Conservation (phyloP, 352 stramenopile genomes). For the Globisporangium polare region DNA sequence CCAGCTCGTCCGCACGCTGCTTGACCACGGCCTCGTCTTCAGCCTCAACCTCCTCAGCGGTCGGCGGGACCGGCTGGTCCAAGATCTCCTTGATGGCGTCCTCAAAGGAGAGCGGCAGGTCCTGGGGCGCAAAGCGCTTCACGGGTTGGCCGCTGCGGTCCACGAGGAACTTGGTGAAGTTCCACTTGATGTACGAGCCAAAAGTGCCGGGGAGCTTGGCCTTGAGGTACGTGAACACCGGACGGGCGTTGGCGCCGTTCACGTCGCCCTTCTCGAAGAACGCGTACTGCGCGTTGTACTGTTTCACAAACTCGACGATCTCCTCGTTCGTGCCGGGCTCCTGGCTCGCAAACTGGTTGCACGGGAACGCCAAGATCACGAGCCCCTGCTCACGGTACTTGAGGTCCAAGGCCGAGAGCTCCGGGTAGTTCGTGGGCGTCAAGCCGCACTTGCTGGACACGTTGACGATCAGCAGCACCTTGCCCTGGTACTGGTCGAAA, state of each 20-base stretch:
- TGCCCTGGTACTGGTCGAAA: not conserved
- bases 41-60: not conserved
- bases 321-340: conserved; percentile 46
- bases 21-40: not conserved
- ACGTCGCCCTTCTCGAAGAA: conserved; percentile 60
- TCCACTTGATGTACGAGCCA: conserved; percentile 32
- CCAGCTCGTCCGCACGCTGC: conserved; percentile 1
- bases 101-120: conserved; percentile 66
- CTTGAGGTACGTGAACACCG: conserved; percentile 33
- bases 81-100: conserved; percentile 77
- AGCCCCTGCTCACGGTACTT: conserved; percentile 26
- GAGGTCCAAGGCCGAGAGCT: conserved; percentile 12
- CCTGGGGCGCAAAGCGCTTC: conserved; percentile 72
- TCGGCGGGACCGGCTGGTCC: not conserved
- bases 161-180: conserved; percentile 91
- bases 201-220: conserved; percentile 11
- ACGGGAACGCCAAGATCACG: conserved; percentile 36
- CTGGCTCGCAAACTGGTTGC: conserved; percentile 49
- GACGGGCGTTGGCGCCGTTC: conserved; percentile 25
- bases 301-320: conserved; percentile 42
- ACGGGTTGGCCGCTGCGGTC: conserved; percentile 67
- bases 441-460: conserved; percentile 37
- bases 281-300: conserved; percentile 44
- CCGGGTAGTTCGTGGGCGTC: conserved; percentile 38
- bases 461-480: conserved; percentile 15